Evolutionary conservation across 2,329 filamentous ascomycete genomes (phyloP), one percentile per base, ranked within the genome.

Genomic region (Didymella glomerata): DNA sequence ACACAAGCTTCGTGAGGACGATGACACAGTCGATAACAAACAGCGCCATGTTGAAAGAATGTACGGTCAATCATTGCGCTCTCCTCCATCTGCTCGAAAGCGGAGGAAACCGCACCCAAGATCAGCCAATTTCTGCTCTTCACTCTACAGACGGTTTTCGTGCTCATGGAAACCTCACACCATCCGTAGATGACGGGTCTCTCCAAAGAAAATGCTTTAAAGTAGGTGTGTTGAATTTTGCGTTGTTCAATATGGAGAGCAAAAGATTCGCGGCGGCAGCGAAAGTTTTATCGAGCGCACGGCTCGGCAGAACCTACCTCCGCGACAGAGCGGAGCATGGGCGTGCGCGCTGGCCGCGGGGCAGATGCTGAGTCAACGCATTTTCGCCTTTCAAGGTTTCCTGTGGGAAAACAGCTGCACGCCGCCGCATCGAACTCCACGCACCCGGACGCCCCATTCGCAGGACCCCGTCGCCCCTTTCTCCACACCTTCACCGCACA

Each of bases 41-140:
- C 55, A 53, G 32, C 25, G 54, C 16, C 3, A 28, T 51, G 40
- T 36, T 14, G 20, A 50, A 51, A 36, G 48, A 38, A 76, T 85
- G 83, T 85, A 80, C 81, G 78, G 77, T 82, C 81, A 81, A 84
- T 85, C 83, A 85, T 85, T 85, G 83, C 83, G 83, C 78, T 84
- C 82, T 79, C 82, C 80, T 73, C 80, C 82, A 85, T 74, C 18
- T 58, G 74, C 72, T 66, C 65, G 66, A 76, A 77, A 74, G 75
- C 74, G 77, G 70, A 73, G 82, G 82, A 77, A 79, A 84, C 81
- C 83, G 83, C 83, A 85, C 83, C 83, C 83, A 85, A 84, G 82
- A 84, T 81, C 82, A 76, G 81, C 78, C 77, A 69, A 64, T 73
- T 66, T 73, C 79, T 77, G 68, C 67, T 84, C 82, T 84, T 77